phyloP scores from a whole-genome alignment of 345 rosid species.

The Boechera stricta region DNA sequence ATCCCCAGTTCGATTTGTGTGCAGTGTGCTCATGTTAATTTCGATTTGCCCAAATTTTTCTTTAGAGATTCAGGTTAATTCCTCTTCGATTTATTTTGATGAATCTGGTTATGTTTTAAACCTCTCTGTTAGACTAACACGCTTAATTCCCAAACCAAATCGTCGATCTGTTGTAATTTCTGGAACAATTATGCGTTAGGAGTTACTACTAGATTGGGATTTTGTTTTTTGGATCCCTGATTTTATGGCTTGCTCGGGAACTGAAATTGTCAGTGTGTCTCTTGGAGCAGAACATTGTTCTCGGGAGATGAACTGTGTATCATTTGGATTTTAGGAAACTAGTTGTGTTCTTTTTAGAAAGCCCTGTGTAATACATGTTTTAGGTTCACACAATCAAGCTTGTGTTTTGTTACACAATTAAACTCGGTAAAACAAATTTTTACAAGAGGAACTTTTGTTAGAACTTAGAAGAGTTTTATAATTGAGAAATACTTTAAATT shows the following conservation, averaged over 20 bases:
- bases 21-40: no score
- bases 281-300: conserved; percentile 18
- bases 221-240: conserved; percentile 2
- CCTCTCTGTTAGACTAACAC: neutral
- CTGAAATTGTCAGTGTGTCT: conserved; percentile 25
- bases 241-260: conserved; percentile 22
- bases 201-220: conserved; percentile 12
- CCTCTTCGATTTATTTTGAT: neutral
- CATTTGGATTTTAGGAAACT: neutral
- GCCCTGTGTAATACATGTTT: neutral
- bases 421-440: neutral
- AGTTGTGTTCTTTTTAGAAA: neutral
- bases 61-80: conserved; percentile 53
- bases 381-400: conserved; percentile 12
- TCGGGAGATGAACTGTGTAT: neutral
- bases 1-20: no score
- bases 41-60: neutral
- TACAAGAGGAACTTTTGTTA: neutral
- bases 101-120: neutral
- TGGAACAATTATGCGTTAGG: conserved; percentile 11
- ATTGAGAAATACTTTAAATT: conserved; percentile 5
- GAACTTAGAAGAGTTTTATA: neutral
- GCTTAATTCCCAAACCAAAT: neutral
- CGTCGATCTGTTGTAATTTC: neutral
- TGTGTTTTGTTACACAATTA: conserved; percentile 14